A percentile compares a stretch with the other conserved stretches of the same genome.
phyloP scores from a whole-genome alignment of 352 stramenopile species.

The Salisapilia sapeloensis region DNA sequence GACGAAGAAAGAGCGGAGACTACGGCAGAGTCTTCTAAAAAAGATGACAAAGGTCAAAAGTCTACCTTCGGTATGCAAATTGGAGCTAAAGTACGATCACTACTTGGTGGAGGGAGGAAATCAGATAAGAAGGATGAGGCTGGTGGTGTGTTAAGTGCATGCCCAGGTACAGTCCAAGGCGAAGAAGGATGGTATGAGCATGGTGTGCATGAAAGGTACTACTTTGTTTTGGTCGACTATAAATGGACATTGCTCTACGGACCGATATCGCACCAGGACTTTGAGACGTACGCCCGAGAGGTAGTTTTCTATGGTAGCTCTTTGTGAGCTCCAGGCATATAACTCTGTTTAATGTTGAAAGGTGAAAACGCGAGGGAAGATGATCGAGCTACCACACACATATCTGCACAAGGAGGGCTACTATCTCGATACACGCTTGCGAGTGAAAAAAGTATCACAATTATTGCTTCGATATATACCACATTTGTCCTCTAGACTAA shows the following conservation, averaged over 20 bases:
- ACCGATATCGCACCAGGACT: constrained; percentile 73
- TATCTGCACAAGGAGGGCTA: constrained; percentile 73
- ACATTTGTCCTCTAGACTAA: too few species aligned
- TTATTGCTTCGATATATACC: too few species aligned
- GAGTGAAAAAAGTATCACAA: constrained; percentile 35
- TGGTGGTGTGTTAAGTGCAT: constrained; percentile 69
- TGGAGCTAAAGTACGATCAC: constrained; percentile 64
- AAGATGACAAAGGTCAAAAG: constrained; percentile 1
- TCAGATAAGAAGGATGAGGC: constrained; percentile 43
- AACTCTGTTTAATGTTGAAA: constrained; percentile 5
- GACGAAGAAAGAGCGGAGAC: too few species aligned
- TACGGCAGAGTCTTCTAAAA: too few species aligned
- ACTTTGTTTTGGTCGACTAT: constrained; percentile 63
- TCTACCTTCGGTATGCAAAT: constrained; percentile 45
- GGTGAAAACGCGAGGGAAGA: constrained; percentile 41
- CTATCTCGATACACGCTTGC: constrained; percentile 49
- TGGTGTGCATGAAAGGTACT: constrained; percentile 75
- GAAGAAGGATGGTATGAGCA: constrained; percentile 82
- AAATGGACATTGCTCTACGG: constrained; percentile 80
- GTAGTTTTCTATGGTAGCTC: constrained; percentile 9
- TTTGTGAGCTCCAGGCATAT: not conserved
- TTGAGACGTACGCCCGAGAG: constrained; percentile 56
- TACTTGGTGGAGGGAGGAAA: constrained; percentile 26
- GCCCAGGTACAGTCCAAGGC: constrained; percentile 53
- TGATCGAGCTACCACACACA: constrained; percentile 55